These are phyloP conservation scores for Guadua angustifolia DNA, from an alignment of 176 grass and related monocot species.

Conservation along the genomic window DNA sequence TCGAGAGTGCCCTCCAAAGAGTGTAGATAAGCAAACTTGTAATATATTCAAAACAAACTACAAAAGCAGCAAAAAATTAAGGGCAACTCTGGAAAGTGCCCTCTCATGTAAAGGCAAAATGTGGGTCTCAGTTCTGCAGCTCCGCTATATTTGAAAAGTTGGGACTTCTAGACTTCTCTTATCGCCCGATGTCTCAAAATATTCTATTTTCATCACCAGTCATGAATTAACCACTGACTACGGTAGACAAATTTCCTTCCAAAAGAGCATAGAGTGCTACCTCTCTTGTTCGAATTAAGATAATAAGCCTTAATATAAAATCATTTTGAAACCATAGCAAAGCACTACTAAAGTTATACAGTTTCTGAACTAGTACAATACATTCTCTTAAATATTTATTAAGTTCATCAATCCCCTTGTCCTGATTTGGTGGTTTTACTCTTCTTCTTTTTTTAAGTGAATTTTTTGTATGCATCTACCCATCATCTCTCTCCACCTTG, in stretches of 20 bases:
- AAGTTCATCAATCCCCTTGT: neutral
- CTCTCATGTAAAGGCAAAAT: conserved; percentile 31
- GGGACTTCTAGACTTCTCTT: neutral
- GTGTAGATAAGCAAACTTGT: conserved; percentile 26
- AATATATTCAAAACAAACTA: conserved; percentile 26
- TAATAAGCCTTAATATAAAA: neutral
- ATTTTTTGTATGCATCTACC: neutral
- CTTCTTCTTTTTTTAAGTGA: neutral
- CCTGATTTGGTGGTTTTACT: conserved; percentile 4
- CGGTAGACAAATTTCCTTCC: conserved; percentile 4
- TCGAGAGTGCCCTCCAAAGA: conserved; percentile 35
- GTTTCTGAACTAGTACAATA: neutral
- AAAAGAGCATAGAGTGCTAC: neutral
- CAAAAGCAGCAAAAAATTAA: conserved; percentile 30
- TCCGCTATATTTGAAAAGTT: conserved; percentile 18
- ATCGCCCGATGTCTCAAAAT: conserved; percentile 11
- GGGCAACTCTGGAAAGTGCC: neutral
- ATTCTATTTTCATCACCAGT: neutral
- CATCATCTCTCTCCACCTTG: conserved; percentile 7
- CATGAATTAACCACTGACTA: conserved; percentile 5
- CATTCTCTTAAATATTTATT: neutral
- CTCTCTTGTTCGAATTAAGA: neutral
- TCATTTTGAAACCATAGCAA: neutral
- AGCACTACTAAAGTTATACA: neutral
- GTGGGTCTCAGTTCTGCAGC: neutral